Evolutionary conservation across 1,284 basidiomycete species (phyloP).

Genomic region (Ganoderma multipileum): DNA sequence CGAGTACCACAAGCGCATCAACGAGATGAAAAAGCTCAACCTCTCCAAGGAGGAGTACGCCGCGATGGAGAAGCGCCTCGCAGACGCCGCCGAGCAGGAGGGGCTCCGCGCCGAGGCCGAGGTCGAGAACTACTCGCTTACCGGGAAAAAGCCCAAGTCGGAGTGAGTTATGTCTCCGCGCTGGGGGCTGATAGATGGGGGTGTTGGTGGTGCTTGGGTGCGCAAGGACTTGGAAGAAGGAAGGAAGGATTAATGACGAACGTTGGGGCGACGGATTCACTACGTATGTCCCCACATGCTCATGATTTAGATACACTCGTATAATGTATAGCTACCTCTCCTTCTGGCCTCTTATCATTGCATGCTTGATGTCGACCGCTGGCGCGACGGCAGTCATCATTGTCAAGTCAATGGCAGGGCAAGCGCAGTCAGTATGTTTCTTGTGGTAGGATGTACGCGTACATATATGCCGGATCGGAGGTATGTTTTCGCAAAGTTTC

Average conservation of each 20-base stretch:
- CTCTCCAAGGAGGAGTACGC: slow-evolving; percentile 57
- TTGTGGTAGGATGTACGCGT: neutral
- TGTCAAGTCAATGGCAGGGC: too few relatives aligned
- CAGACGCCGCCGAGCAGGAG: slow-evolving; percentile 72
- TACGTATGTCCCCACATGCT: slow-evolving; percentile 3
- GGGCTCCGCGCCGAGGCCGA: slow-evolving; percentile 75
- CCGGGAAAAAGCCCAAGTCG: slow-evolving; percentile 38
- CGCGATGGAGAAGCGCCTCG: slow-evolving; percentile 63
- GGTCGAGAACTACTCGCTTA: slow-evolving; percentile 48
- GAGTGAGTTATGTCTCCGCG: slow-evolving; percentile 18
- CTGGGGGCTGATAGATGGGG: neutral
- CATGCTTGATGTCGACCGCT: neutral
- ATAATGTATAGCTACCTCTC: slow-evolving; percentile 11
- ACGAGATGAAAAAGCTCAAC: slow-evolving; percentile 56
- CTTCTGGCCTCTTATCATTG: neutral
- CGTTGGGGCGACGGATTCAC: neutral
- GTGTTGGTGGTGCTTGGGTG: neutral
- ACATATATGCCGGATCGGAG: too few relatives aligned
- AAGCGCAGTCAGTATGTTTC: too few relatives aligned
- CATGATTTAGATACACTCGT: slow-evolving; percentile 15
- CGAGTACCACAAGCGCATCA: slow-evolving; percentile 72
- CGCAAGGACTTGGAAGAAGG: neutral
- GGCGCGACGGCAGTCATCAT: neutral
- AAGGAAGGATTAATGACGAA: slow-evolving; percentile 5
- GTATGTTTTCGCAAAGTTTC: neutral